Evolutionary conservation across 305 asterid genomes (phyloP).

Genomic region (Fraxinus albicans): DNA sequence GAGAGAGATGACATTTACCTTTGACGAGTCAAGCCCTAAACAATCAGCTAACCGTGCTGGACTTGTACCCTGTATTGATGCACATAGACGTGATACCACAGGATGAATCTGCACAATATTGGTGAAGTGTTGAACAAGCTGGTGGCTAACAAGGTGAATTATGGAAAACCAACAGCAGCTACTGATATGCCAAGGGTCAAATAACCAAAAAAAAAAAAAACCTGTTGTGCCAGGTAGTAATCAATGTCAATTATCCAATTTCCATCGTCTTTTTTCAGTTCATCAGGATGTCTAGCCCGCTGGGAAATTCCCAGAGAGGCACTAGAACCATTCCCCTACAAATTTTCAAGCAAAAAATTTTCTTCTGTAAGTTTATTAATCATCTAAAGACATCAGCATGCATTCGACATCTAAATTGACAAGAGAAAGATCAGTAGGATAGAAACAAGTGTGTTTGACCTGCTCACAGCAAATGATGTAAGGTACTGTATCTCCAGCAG

Average conservation of each 20-base stretch:
- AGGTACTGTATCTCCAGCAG: slow-evolving; percentile 96
- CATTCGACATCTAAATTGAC: neutral
- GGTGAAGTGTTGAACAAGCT: slow-evolving; percentile 24
- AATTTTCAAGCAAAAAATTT: slow-evolving; percentile 22
- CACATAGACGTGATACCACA: slow-evolving; percentile 93
- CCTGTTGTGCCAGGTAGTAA: slow-evolving; percentile 99
- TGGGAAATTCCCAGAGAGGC: slow-evolving; percentile 83
- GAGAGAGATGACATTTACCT: slow-evolving; percentile 43
- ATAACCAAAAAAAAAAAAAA: slow-evolving; percentile 21
- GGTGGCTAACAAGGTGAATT: slow-evolving; percentile 17
- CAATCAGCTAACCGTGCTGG: slow-evolving; percentile 98
- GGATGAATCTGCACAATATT: slow-evolving; percentile 87
- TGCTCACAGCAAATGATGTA: slow-evolving; percentile 91
- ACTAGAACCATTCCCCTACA: slow-evolving; percentile 68
- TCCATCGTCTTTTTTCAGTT: slow-evolving; percentile 67
- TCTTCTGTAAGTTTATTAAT: slow-evolving; percentile 1
- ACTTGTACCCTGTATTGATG: slow-evolving; percentile 94
- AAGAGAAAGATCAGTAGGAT: slow-evolving; percentile 12
- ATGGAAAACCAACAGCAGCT: slow-evolving; percentile 18
- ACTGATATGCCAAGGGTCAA: slow-evolving; percentile 11
- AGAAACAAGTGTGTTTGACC: slow-evolving; percentile 36
- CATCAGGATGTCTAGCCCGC: slow-evolving; percentile 99
- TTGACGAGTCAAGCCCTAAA: slow-evolving; percentile 93
- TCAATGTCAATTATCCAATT: slow-evolving; percentile 91
- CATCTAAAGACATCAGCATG: slow-evolving; percentile 5